Evolutionary conservation across 148 eudicot genomes (phyloP).

Genomic region (Dysphania ambrosioides): DNA sequence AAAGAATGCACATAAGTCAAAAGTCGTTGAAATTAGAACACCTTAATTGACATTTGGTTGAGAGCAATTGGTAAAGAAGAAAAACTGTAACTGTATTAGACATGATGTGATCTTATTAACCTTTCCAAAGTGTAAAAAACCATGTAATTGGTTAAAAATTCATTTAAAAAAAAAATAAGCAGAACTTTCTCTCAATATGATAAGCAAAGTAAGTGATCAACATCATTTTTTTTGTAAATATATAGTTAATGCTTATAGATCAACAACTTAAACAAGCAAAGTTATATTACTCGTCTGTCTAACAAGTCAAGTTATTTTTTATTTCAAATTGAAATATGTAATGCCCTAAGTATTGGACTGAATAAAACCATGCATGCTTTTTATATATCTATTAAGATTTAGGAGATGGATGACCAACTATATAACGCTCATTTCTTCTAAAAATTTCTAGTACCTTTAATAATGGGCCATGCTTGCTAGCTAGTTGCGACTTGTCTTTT

Average conservation of each 20-base stretch:
- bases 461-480: neutral
- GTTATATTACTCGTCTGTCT: too few relatives aligned
- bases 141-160: neutral
- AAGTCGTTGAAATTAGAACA: neutral
- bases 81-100: neutral
- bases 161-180: neutral
- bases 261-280: too few relatives aligned
- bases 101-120: neutral
- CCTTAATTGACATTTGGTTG: neutral
- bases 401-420: constrained; percentile 8
- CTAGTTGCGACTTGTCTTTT: too few relatives aligned
- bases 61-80: neutral
- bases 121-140: neutral
- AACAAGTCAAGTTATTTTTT: too few relatives aligned
- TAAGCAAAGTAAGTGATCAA: too few relatives aligned
- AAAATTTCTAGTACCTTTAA: constrained; percentile 9
- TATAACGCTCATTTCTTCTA: neutral
- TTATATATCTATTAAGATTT: neutral
- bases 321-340: too few relatives aligned
- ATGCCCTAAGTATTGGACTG: too few relatives aligned
- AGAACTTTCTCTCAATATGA: too few relatives aligned
- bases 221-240: too few relatives aligned
- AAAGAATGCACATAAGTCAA: neutral
- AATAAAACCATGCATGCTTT: too few relatives aligned
- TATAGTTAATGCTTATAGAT: too few relatives aligned